phyloP scores from a whole-genome alignment of 169 alveolate genomes.

The Cryptosporidium bovis region DNA sequence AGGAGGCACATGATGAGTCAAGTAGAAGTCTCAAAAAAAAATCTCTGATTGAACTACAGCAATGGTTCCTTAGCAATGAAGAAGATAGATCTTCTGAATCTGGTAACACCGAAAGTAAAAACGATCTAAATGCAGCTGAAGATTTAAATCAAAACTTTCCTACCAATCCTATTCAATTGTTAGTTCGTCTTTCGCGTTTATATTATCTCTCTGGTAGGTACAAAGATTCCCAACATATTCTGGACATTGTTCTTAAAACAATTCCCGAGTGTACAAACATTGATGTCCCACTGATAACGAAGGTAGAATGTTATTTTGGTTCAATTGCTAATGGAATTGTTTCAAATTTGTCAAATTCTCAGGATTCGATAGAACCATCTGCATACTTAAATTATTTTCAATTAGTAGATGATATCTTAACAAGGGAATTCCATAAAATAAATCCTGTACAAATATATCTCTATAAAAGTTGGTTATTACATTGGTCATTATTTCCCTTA shows the following conservation, averaged over 20 bases:
- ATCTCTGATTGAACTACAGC: slow-evolving; percentile 57
- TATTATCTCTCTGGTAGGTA: slow-evolving; percentile 50
- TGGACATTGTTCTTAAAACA: slow-evolving; percentile 42
- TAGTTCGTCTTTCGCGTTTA: slow-evolving; percentile 48
- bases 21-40: slow-evolving; percentile 62
- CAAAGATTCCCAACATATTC: slow-evolving; percentile 48
- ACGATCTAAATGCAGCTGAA: neutral
- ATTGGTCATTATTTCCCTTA: slow-evolving; percentile 68
- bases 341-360: slow-evolving; percentile 26
- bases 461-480: slow-evolving; percentile 70
- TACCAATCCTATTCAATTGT: slow-evolving; percentile 50
- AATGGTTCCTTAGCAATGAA: slow-evolving; percentile 43
- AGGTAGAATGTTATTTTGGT: slow-evolving; percentile 66
- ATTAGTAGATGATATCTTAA: slow-evolving; percentile 54
- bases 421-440: slow-evolving; percentile 69
- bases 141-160: slow-evolving; percentile 28
- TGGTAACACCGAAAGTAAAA: neutral
- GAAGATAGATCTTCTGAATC: neutral
- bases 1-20: slow-evolving; percentile 72
- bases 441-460: slow-evolving; percentile 58
- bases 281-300: slow-evolving; percentile 46
- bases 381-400: slow-evolving; percentile 61
- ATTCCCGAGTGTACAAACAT: slow-evolving; percentile 68
- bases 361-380: slow-evolving; percentile 53
- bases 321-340: slow-evolving; percentile 70